These are phyloP conservation scores for Scheffersomyces spartinae DNA, from an alignment of 805 yeast species.

Conservation along the genomic window DNA sequence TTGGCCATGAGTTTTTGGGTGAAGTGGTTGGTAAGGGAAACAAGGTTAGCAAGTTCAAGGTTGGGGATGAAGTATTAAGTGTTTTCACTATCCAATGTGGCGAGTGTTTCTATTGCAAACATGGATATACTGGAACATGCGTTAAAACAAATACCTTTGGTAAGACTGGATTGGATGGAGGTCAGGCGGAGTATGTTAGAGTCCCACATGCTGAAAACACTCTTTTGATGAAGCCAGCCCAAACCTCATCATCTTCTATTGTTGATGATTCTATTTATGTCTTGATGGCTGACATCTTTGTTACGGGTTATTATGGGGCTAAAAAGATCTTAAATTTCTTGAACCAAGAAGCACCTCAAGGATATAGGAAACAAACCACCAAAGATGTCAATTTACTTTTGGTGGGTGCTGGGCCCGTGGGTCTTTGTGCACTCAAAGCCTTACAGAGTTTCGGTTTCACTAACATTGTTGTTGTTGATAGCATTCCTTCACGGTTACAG, in stretches of 20 bases:
- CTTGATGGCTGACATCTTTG: constrained; percentile 53
- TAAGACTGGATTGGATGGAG: constrained; percentile 44
- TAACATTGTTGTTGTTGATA: constrained; percentile 36
- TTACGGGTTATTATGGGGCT: constrained; percentile 52
- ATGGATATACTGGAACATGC: constrained; percentile 46
- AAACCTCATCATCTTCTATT: constrained; percentile 6
- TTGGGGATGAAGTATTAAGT: constrained; percentile 27
- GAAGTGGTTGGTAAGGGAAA: constrained; percentile 18
- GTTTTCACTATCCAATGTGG: constrained; percentile 53
- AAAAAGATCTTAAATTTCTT: constrained; percentile 34
- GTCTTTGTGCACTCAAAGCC: constrained; percentile 38
- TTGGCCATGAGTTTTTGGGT: constrained; percentile 41
- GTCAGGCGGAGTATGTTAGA: constrained; percentile 50
- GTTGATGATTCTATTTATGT: constrained; percentile 36
- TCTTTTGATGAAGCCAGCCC: constrained; percentile 30
- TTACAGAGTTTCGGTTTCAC: constrained; percentile 33
- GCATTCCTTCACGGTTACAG: constrained; percentile 34
- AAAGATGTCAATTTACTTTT: constrained; percentile 32
- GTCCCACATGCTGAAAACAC: constrained; percentile 48
- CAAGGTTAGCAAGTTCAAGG: constrained; percentile 9
- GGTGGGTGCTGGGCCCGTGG: constrained; percentile 53
- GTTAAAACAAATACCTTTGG: constrained; percentile 46
- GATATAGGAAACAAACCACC: constrained; percentile 4
- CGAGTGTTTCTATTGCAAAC: constrained; percentile 44
- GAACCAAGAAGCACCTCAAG: constrained; percentile 17